These are phyloP conservation scores for Rickenella mellea DNA, from an alignment of 768 basidiomycete species.

Conservation along the genomic window DNA sequence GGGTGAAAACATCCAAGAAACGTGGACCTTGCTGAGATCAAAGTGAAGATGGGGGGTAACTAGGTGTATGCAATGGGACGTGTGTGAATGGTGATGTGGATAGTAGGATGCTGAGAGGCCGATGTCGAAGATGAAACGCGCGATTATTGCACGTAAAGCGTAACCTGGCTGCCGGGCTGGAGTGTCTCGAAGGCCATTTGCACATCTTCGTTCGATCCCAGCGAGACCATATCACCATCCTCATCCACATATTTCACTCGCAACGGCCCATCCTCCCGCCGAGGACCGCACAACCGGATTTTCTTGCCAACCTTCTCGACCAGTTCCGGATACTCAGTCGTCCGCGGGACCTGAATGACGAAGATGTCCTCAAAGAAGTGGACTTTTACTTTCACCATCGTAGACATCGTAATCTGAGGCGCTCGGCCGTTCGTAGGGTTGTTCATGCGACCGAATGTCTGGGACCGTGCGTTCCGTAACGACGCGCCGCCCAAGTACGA, in stretches of 20 bases:
- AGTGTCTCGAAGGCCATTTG: conserved; percentile 89
- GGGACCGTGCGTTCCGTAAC: conserved; percentile 47
- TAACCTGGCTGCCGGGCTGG: conserved; percentile 72
- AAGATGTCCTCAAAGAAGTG: conserved; percentile 94
- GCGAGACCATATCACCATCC: conserved; percentile 82
- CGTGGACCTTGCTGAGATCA: conserved; percentile 3
- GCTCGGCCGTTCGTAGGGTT: not conserved
- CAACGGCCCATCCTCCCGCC: conserved; percentile 69
- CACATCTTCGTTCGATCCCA: conserved; percentile 87
- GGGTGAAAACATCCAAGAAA: conserved; percentile 6
- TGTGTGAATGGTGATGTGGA: not conserved
- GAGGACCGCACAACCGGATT: conserved; percentile 83
- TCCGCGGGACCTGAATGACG: conserved; percentile 78
- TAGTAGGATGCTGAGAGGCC: not conserved
- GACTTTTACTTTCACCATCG: conserved; percentile 83
- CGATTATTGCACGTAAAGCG: conserved; percentile 65
- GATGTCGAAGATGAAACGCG: not conserved
- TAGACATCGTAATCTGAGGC: conserved; percentile 6
- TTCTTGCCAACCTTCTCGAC: conserved; percentile 88
- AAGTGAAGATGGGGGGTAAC: not conserved
- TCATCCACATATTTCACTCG: conserved; percentile 87
- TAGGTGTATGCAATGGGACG: conserved; percentile 1
- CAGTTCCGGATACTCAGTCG: conserved; percentile 72
- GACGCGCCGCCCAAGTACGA: conserved; percentile 55
- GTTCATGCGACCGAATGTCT: conserved; percentile 37